Percentiles rank a stretch among this genome's conserved stretches.
Evolutionary conservation across 495 filamentous ascomycete genomes (phyloP).

Genomic region (Hypoxylon trugodes): DNA sequence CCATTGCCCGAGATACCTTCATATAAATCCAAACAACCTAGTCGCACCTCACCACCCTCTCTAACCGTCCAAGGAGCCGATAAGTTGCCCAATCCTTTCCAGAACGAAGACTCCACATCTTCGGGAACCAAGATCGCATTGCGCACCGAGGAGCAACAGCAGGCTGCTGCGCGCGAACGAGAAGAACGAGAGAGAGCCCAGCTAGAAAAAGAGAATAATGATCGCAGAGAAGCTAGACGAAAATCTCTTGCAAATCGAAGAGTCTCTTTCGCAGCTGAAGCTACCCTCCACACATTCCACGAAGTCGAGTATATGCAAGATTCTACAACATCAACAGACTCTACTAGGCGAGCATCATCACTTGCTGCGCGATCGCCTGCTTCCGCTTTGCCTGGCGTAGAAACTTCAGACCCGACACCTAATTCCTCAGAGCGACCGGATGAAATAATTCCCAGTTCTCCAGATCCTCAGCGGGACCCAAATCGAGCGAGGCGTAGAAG

Average conservation of each 20-base stretch:
- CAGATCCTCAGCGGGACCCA: conserved; percentile 72
- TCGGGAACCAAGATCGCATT: conserved; percentile 59
- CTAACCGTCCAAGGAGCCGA: conserved; percentile 47
- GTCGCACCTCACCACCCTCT: conserved; percentile 32
- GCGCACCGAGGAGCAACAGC: conserved; percentile 80
- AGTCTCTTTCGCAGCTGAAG: conserved; percentile 97
- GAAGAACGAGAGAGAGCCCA: conserved; percentile 74
- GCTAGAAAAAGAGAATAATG: conserved; percentile 73
- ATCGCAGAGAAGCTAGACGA: conserved; percentile 82
- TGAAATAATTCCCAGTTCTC: conserved; percentile 69
- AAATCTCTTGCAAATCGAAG: conserved; percentile 93
- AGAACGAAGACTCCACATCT: conserved; percentile 47
- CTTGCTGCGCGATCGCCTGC: conserved; percentile 58
- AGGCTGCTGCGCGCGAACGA: conserved; percentile 75
- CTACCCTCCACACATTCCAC: conserved; percentile 97
- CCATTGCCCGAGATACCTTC: conserved; percentile 70
- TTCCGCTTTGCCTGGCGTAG: conserved; percentile 51
- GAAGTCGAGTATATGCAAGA: conserved; percentile 90
- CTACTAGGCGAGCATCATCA: conserved; percentile 75
- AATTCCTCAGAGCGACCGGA: conserved; percentile 69
- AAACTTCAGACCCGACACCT: conserved; percentile 69
- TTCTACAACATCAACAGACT: conserved; percentile 83
- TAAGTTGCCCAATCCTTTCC: conserved; percentile 62
- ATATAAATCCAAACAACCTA: conserved; percentile 50
- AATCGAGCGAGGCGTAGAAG: conserved; percentile 72